Percentiles rank a stretch among this genome's conserved stretches.
Conservation (phyloP, 257 asterid species). For the Apocynum venetum region DNA sequence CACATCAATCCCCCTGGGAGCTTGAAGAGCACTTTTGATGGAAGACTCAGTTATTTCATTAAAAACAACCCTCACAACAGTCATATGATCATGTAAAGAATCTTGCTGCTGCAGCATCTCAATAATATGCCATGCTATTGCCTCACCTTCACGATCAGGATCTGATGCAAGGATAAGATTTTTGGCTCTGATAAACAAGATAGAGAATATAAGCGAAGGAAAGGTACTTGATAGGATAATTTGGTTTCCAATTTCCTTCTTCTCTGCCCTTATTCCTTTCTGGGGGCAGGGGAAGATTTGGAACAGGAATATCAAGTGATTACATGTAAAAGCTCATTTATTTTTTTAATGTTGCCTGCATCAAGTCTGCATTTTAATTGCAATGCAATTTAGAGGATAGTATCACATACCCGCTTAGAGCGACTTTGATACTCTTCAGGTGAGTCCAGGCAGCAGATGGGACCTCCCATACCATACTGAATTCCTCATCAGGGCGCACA, state of each 20-base stretch:
- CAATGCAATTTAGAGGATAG: conserved; percentile 11
- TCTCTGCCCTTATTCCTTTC: neutral
- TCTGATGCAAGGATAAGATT: conserved; percentile 94
- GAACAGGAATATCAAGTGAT: conserved; percentile 5
- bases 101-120: conserved; percentile 96
- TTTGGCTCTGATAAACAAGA: conserved; percentile 64
- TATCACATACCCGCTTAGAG: conserved; percentile 71
- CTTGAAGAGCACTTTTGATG: conserved; percentile 75
- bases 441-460: conserved; percentile 97
- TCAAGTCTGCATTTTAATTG: neutral
- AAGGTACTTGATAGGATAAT: neutral
- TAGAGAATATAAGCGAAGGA: conserved; percentile 28
- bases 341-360: neutral
- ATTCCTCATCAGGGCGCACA: conserved; percentile 90
- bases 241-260: neutral
- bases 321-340: neutral
- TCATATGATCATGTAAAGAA: conserved; percentile 62
- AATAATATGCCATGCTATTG: conserved; percentile 95
- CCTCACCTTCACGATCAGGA: conserved; percentile 98
- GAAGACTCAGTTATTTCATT: conserved; percentile 89
- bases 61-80: conserved; percentile 78
- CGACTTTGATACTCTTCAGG: conserved; percentile 83
- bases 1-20: conserved; percentile 72
- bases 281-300: neutral
- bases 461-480: conserved; percentile 99